phyloP scores from a whole-genome alignment of 2,329 filamentous ascomycete genomes.

The Trichoderma pleuroti region DNA sequence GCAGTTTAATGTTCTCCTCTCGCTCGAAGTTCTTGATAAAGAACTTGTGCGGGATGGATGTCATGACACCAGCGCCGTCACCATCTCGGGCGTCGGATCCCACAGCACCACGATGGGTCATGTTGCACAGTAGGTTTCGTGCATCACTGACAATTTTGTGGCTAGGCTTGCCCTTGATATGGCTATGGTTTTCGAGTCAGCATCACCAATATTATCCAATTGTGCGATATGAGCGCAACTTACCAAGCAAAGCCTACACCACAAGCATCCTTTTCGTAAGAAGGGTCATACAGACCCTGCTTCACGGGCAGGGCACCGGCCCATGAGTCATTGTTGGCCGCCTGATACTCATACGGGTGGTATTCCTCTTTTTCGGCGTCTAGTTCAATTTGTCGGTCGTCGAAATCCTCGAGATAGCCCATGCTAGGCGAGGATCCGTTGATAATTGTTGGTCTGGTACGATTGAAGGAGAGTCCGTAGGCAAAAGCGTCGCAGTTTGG shows the following conservation, averaged over 20 bases:
- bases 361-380: constrained; percentile 59
- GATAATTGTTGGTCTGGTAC: constrained; percentile 2
- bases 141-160: constrained; percentile 99
- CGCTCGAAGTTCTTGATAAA: constrained; percentile 98
- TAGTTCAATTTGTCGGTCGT: constrained; percentile 62
- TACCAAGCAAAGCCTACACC: constrained; percentile 99
- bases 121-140: constrained; percentile 95
- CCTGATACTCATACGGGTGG: constrained; percentile 79
- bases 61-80: constrained; percentile 99
- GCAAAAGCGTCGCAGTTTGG: not conserved
- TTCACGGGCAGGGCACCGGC: constrained; percentile 92
- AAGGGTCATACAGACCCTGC: constrained; percentile 97
- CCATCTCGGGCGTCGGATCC: constrained; percentile 97
- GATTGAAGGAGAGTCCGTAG: constrained; percentile 3
- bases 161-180: constrained; percentile 95
- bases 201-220: not conserved
- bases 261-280: constrained; percentile 97
- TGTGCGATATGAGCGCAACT: constrained; percentile 37
- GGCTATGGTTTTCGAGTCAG: constrained; percentile 50
- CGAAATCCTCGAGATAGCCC: constrained; percentile 63
- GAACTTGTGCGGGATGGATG: constrained; percentile 96
- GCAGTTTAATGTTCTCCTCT: constrained; percentile 83
- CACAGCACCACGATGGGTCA: constrained; percentile 98
- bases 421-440: constrained; percentile 60
- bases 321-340: constrained; percentile 82